Evolutionary conservation across 2,329 filamentous ascomycete species (phyloP).

Genomic region (Acephala macrosclerotiorum): DNA sequence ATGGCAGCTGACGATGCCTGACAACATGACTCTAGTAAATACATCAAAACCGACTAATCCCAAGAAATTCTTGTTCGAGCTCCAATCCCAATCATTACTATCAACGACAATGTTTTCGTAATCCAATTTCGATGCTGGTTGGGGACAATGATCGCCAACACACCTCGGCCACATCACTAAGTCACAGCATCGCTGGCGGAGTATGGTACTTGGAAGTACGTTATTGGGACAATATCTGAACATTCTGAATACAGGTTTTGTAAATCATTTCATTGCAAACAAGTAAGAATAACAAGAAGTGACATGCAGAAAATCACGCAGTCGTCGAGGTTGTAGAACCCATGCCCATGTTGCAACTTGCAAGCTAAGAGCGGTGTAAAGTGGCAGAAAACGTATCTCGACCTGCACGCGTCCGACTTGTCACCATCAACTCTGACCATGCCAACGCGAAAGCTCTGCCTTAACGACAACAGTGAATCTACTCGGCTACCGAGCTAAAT

Average conservation of each 20-base stretch:
- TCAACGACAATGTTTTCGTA: too few species aligned
- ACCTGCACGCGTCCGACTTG: neutral
- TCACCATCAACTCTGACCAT: neutral
- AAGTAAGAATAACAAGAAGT: neutral
- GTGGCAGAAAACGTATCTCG: neutral
- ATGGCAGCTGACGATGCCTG: too few species aligned
- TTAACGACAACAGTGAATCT: neutral
- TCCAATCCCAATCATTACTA: too few species aligned
- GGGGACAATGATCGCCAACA: constrained; percentile 2
- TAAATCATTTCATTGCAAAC: neutral
- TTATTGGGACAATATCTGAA: too few species aligned
- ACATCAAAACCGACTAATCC: too few species aligned
- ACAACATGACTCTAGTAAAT: too few species aligned
- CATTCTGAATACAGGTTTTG: neutral
- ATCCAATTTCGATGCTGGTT: neutral
- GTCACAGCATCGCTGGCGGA: neutral
- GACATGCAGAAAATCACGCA: neutral
- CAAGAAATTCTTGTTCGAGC: too few species aligned
- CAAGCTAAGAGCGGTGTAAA: neutral
- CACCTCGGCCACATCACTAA: neutral
- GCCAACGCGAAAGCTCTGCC: neutral
- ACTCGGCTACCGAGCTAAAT: neutral
- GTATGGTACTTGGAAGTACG: neutral
- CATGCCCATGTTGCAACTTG: neutral
- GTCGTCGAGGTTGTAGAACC: neutral